phyloP scores from a whole-genome alignment of 2,329 filamentous ascomycete genomes.

The Aaosphaeria arxii region DNA sequence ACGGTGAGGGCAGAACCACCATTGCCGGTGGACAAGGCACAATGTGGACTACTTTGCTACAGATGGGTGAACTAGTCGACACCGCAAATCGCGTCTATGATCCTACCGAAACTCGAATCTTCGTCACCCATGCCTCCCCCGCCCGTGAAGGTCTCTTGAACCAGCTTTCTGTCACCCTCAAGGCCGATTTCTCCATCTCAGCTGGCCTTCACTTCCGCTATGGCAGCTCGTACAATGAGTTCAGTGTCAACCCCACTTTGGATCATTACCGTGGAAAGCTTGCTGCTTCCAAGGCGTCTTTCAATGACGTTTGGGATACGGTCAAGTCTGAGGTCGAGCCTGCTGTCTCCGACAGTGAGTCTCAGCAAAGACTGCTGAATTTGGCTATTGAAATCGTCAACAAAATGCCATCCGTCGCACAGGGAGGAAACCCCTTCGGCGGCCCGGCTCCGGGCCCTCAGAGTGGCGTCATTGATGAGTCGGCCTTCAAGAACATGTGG shows the following conservation, averaged over 20 bases:
- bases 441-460: conserved; percentile 72
- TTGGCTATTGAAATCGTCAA: conserved; percentile 92
- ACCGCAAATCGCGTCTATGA: conserved; percentile 98
- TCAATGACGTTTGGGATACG: conserved; percentile 99
- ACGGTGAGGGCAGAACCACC: conserved; percentile 94
- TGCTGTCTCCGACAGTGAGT: conserved; percentile 88
- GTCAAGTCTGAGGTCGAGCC: conserved; percentile 95
- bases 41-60: conserved; percentile 98
- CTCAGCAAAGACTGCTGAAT: conserved; percentile 86
- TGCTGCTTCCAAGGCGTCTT: conserved; percentile 94
- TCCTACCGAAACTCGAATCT: conserved; percentile 92
- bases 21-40: conserved; percentile 98
- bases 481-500: conserved; percentile 99
- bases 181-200: conserved; percentile 97
- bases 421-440: conserved; percentile 94
- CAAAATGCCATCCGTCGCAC: conserved; percentile 95
- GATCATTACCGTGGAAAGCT: conserved; percentile 99
- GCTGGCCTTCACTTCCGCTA: conserved; percentile 98
- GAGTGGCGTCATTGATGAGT: conserved; percentile 92
- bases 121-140: conserved; percentile 94
- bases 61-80: conserved; percentile 97
- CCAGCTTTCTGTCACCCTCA: conserved; percentile 93
- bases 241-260: conserved; percentile 95
- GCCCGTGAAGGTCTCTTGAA: conserved; percentile 95
- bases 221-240: conserved; percentile 99